A percentile compares a stretch with the other conserved stretches of the same genome.
These are phyloP conservation scores for Ostreobium quekettii DNA, from an alignment of 139 green algal genomes.

Conservation along the genomic window DNA sequence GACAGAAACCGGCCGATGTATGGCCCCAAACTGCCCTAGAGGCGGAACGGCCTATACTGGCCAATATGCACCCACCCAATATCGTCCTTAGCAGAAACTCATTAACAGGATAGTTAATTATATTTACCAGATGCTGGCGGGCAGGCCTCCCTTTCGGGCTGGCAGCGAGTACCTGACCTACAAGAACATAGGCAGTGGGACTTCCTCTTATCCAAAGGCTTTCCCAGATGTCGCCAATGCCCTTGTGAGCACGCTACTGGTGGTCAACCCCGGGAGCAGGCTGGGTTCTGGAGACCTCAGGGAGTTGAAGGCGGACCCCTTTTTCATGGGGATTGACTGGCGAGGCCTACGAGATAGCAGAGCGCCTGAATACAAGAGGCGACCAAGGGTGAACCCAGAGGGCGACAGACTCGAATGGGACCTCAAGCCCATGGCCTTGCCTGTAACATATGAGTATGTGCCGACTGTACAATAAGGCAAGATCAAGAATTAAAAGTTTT, in stretches of 20 bases:
- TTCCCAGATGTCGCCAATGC: constrained; percentile 35
- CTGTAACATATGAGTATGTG: constrained; percentile 26
- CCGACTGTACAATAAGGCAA: neutral
- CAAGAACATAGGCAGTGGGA: constrained; percentile 41
- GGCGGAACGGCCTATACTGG: too few relatives aligned
- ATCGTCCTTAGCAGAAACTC: too few relatives aligned
- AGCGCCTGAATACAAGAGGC: constrained; percentile 25
- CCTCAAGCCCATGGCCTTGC: constrained; percentile 27
- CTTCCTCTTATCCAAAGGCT: constrained; percentile 30
- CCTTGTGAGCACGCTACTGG: constrained; percentile 56
- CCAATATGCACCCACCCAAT: too few relatives aligned
- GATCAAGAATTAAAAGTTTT: too few relatives aligned
- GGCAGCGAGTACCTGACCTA: constrained; percentile 78
- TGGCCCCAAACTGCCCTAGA: too few relatives aligned
- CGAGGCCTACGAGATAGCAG: constrained; percentile 13
- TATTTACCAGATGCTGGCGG: constrained; percentile 46
- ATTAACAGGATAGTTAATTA: too few relatives aligned
- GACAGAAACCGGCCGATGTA: too few relatives aligned
- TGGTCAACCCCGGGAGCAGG: constrained; percentile 41
- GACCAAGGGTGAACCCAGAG: neutral
- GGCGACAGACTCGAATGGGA: constrained; percentile 49
- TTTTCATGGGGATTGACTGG: constrained; percentile 54
- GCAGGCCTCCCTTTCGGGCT: constrained; percentile 63
- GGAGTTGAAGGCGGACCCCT: constrained; percentile 51
- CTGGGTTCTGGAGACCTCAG: constrained; percentile 53